These are phyloP conservation scores for Phytomonas serpens DNA, from an alignment of 208 protist genomes.

Conservation along the genomic window DNA sequence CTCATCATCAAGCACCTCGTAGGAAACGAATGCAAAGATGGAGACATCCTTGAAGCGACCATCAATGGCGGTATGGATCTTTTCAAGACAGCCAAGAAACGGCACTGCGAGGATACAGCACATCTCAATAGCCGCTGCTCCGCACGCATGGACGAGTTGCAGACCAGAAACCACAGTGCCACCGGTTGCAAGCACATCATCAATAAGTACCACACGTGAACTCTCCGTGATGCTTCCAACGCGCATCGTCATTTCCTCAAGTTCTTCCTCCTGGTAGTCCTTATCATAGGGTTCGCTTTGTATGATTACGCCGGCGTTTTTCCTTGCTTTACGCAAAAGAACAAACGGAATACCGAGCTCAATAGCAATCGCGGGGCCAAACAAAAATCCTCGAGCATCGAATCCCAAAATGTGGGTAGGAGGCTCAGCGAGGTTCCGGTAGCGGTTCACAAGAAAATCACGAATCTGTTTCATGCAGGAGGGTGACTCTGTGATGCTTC, in stretches of 20 bases:
- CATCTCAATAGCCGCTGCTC: constrained; percentile 66
- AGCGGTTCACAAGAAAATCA: constrained; percentile 78
- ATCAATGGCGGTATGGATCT: constrained; percentile 51
- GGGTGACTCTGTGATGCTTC: constrained; percentile 78
- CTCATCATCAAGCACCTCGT: constrained; percentile 46
- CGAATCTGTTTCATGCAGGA: constrained; percentile 62
- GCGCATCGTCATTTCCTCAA: constrained; percentile 83
- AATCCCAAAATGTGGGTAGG: constrained; percentile 84
- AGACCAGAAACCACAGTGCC: constrained; percentile 85
- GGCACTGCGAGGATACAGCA: constrained; percentile 47
- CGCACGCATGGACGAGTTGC: constrained; percentile 76
- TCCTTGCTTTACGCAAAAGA: constrained; percentile 84
- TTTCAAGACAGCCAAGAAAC: constrained; percentile 53
- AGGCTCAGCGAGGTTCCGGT: constrained; percentile 41
- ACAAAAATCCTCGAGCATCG: constrained; percentile 87
- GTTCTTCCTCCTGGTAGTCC: constrained; percentile 80
- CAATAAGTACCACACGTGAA: constrained; percentile 84
- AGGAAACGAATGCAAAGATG: constrained; percentile 58
- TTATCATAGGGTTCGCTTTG: constrained; percentile 83
- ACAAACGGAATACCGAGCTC: constrained; percentile 86
- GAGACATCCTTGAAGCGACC: constrained; percentile 62
- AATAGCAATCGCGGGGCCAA: constrained; percentile 82
- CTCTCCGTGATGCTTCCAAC: constrained; percentile 53
- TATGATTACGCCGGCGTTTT: constrained; percentile 83
- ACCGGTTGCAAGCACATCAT: constrained; percentile 90